Conservation (phyloP, 83 land plant species). For the Picea abies region DNA sequence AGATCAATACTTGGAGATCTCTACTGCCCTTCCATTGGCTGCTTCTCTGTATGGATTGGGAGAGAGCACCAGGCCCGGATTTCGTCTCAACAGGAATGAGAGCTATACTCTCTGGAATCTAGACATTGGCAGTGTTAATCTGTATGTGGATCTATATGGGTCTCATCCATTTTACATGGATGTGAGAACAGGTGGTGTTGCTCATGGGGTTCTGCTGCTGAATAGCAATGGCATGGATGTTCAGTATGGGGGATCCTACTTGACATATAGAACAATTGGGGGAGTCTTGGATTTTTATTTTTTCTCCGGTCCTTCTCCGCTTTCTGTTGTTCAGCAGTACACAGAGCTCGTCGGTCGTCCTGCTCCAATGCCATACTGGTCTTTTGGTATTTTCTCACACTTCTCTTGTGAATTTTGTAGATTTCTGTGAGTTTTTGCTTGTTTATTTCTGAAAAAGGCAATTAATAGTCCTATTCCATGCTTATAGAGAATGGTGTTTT, state of each 20-base stretch:
- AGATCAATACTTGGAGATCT: conserved; percentile 91
- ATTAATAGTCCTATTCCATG: too few relatives aligned
- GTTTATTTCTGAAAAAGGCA: too few relatives aligned
- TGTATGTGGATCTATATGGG: conserved; percentile 74
- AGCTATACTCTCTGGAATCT: conserved; percentile 82
- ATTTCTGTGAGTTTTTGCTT: too few relatives aligned
- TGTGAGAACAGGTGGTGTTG: conserved; percentile 16
- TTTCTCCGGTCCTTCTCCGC: conserved; percentile 36
- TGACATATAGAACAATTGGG: conserved; percentile 38
- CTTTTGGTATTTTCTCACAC: conserved; percentile 58
- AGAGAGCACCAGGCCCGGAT: conserved; percentile 74
- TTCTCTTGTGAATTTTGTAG: too few relatives aligned
- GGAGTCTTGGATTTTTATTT: conserved; percentile 45
- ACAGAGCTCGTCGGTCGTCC: conserved; percentile 87
- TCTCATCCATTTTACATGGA: conserved; percentile 80
- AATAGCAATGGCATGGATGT: conserved; percentile 50
- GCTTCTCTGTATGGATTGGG: conserved; percentile 91
- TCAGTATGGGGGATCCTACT: not conserved
- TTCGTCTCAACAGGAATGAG: conserved; percentile 41
- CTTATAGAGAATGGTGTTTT: too few relatives aligned
- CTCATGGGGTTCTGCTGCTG: conserved; percentile 45
- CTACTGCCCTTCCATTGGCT: conserved; percentile 57
- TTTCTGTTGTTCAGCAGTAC: conserved; percentile 61
- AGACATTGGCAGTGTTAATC: conserved; percentile 53
- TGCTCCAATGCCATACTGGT: conserved; percentile 92